These are phyloP conservation scores for Rhodamnia argentea DNA, from an alignment of 345 rosid species.

Conservation along the genomic window DNA sequence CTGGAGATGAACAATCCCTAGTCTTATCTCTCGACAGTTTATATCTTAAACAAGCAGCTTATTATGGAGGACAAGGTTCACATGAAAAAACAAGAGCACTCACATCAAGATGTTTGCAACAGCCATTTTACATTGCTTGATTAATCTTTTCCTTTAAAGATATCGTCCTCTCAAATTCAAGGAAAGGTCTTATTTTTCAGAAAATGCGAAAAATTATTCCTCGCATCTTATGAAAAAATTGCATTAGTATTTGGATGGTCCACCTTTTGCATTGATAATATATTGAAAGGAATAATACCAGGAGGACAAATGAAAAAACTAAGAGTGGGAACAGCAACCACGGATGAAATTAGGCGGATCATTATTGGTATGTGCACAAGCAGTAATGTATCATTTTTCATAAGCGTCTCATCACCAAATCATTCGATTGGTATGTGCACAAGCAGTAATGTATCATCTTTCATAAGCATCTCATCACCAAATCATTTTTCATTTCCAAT, in stretches of 20 bases:
- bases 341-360: background rate
- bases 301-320: background rate
- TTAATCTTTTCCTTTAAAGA: background rate
- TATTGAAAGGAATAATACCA: background rate
- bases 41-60: background rate
- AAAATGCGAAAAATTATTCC: background rate
- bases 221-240: background rate
- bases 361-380: background rate
- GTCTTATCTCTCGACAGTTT: background rate
- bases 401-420: background rate
- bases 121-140: background rate
- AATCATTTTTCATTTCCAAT: background rate
- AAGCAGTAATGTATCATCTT: background rate
- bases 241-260: background rate
- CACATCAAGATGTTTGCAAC: background rate
- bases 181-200: background rate
- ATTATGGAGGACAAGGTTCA: background rate
- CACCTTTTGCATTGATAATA: background rate
- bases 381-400: background rate
- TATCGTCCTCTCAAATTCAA: background rate
- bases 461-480: background rate
- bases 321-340: background rate
- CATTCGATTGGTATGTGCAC: background rate
- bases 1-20: slow-evolving; percentile 27
- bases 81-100: background rate